A percentile compares a stretch with the other conserved stretches of the same genome.
These are phyloP conservation scores for Coleophoma eucalyptorum DNA, from an alignment of 2,329 filamentous ascomycete genomes.

Conservation along the genomic window DNA sequence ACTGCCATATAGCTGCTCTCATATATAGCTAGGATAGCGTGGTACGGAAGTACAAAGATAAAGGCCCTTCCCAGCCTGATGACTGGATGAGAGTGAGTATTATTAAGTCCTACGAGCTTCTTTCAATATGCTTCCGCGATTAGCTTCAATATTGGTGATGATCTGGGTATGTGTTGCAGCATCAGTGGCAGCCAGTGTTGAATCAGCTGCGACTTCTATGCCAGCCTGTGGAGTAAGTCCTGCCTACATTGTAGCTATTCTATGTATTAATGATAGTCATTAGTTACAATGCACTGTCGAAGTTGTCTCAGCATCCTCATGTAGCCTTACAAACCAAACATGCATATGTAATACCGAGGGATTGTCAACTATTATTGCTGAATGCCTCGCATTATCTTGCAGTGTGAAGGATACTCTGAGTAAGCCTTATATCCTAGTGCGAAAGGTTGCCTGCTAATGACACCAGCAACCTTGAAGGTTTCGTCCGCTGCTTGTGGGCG, in stretches of 20 bases:
- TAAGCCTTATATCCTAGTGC: constrained; percentile 5
- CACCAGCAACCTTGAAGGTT: not conserved
- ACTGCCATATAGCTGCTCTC: too few relatives aligned
- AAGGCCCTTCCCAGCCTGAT: too few relatives aligned
- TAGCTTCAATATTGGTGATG: too few relatives aligned
- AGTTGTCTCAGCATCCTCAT: constrained; percentile 25
- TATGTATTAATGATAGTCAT: too few relatives aligned
- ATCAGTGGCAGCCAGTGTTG: too few relatives aligned
- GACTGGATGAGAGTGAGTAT: too few relatives aligned
- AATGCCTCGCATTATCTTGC: constrained; percentile 31
- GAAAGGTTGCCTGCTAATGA: too few relatives aligned
- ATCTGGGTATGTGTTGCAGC: too few relatives aligned
- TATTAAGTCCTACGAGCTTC: too few relatives aligned
- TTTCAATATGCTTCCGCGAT: too few relatives aligned
- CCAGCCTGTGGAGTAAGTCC: constrained; percentile 8
- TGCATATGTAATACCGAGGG: constrained; percentile 34
- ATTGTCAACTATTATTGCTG: constrained; percentile 26
- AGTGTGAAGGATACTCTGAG: constrained; percentile 32
- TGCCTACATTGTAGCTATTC: not conserved
- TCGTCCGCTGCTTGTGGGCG: not conserved
- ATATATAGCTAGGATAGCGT: too few relatives aligned
- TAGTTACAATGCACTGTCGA: constrained; percentile 12
- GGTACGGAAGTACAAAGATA: too few relatives aligned
- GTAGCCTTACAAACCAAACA: constrained; percentile 30
- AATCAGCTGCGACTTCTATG: not conserved